phyloP scores from a whole-genome alignment of 2,329 filamentous ascomycete genomes.

The Huntiella savannae region DNA sequence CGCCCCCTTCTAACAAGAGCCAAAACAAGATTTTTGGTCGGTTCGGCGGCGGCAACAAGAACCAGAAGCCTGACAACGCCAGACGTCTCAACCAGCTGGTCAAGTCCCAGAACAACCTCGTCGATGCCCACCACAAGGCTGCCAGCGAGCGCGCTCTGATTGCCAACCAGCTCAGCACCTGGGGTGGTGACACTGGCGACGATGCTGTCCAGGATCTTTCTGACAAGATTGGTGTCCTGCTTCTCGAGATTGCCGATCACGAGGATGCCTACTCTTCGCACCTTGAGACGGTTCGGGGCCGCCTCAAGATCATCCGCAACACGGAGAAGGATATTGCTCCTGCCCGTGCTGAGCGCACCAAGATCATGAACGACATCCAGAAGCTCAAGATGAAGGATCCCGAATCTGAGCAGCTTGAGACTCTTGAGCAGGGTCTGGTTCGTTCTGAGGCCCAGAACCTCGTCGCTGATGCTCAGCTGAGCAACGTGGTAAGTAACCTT shows the following conservation, averaged over 20 bases:
- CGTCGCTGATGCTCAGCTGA: conserved; percentile 89
- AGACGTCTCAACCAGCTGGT: conserved; percentile 81
- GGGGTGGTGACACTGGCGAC: conserved; percentile 83
- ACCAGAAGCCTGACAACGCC: conserved; percentile 70
- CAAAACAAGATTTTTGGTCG: conserved; percentile 73
- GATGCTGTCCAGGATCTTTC: conserved; percentile 75
- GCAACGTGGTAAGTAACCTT: conserved; percentile 55
- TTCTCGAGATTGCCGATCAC: conserved; percentile 85
- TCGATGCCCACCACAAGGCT: conserved; percentile 66
- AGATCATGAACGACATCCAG: conserved; percentile 83
- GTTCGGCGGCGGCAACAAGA: conserved; percentile 43
- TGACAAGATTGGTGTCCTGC: conserved; percentile 84
- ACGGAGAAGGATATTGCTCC: conserved; percentile 92
- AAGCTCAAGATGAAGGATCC: conserved; percentile 86
- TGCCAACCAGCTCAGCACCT: conserved; percentile 81
- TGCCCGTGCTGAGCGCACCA: conserved; percentile 66
- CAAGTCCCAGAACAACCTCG: conserved; percentile 83
- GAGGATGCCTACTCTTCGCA: conserved; percentile 76
- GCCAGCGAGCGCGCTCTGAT: conserved; percentile 70
- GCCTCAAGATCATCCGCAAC: conserved; percentile 85
- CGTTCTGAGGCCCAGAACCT: conserved; percentile 88
- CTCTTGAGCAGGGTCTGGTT: conserved; percentile 89
- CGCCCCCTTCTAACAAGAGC: conserved; percentile 24
- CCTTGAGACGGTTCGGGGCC: conserved; percentile 63
- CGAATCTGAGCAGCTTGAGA: conserved; percentile 58